A percentile compares a stretch with the other conserved stretches of the same genome.
Conservation (phyloP, 129 eudicot species). For the Flaveria ramosissima region DNA sequence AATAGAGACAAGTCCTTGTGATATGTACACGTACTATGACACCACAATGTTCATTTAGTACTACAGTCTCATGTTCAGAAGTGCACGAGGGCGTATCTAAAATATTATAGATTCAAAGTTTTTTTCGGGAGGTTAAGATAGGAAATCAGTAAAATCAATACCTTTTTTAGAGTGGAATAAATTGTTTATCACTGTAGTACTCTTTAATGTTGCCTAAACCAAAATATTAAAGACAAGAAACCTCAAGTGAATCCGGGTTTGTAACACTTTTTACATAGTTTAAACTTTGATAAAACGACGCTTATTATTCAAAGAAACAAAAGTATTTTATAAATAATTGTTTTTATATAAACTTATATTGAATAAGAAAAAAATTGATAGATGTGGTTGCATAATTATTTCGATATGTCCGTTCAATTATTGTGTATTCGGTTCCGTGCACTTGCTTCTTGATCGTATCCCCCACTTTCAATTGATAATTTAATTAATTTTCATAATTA, state of each 20-base stretch:
- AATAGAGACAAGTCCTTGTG: constrained; percentile 32
- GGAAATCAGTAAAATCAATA: too few relatives aligned
- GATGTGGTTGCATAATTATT: constrained; percentile 23
- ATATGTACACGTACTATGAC: constrained; percentile 42
- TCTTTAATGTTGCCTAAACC: too few relatives aligned
- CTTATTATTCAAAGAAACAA: background rate
- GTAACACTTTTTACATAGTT: background rate
- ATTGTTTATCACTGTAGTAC: too few relatives aligned
- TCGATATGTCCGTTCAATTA: constrained; percentile 22
- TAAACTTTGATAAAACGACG: background rate
- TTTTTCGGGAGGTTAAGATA: too few relatives aligned
- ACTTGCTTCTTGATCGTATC: constrained; percentile 38
- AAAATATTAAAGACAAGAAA: background rate
- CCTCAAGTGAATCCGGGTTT: background rate
- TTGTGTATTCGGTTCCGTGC: constrained; percentile 35
- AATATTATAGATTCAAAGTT: too few relatives aligned
- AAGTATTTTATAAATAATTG: too few relatives aligned
- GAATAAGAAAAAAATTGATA: background rate
- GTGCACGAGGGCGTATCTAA: constrained; percentile 80
- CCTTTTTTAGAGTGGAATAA: too few relatives aligned
- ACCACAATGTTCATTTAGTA: constrained; percentile 38
- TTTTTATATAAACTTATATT: too few relatives aligned
- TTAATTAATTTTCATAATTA: background rate
- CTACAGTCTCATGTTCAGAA: constrained; percentile 48
- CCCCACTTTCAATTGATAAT: constrained; percentile 27